These are phyloP conservation scores for Coemansia javaensis DNA, from an alignment of 192 early-diverging fungal genomes.

Conservation along the genomic window DNA sequence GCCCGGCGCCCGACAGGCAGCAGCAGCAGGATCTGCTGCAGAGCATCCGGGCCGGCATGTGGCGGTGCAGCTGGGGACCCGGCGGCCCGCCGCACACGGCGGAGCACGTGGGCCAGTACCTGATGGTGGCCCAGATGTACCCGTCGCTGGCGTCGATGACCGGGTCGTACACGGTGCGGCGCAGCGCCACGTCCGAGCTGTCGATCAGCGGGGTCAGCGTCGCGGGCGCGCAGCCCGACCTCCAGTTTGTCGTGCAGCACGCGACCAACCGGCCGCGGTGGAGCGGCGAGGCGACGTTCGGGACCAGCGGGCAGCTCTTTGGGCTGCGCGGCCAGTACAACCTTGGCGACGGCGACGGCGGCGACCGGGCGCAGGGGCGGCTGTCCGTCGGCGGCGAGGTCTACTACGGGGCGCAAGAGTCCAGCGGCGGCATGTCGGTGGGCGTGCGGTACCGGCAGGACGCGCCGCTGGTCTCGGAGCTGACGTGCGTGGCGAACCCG, in stretches of 20 bases:
- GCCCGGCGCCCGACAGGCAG: background rate
- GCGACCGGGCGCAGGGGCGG: conserved; percentile 14
- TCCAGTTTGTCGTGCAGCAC: conserved; percentile 47
- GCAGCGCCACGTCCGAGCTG: conserved; percentile 29
- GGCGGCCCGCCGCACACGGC: background rate
- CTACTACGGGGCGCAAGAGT: conserved; percentile 72
- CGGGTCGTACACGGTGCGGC: conserved; percentile 29
- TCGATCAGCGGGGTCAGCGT: conserved; percentile 40
- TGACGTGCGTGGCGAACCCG: conserved; percentile 80
- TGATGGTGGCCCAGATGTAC: conserved; percentile 48
- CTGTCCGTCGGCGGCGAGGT: conserved; percentile 61
- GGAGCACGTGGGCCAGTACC: conserved; percentile 13
- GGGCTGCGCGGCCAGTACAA: conserved; percentile 80
- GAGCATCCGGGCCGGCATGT: conserved; percentile 30
- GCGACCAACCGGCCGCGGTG: conserved; percentile 69
- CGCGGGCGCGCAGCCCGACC: conserved; percentile 26
- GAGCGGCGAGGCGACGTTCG: conserved; percentile 71
- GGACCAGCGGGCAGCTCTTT: conserved; percentile 70
- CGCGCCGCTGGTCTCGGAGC: conserved; percentile 30
- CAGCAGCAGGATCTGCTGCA: conserved; percentile 23
- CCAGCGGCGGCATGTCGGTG: conserved; percentile 80
- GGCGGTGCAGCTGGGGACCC: conserved; percentile 33
- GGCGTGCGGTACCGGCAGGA: conserved; percentile 66
- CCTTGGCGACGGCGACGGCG: conserved; percentile 50
- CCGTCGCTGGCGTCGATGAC: conserved; percentile 41